A percentile compares a stretch with the other conserved stretches of the same genome.
Conservation (phyloP, 495 filamentous ascomycete species). For the Aspergillus ostianus region DNA sequence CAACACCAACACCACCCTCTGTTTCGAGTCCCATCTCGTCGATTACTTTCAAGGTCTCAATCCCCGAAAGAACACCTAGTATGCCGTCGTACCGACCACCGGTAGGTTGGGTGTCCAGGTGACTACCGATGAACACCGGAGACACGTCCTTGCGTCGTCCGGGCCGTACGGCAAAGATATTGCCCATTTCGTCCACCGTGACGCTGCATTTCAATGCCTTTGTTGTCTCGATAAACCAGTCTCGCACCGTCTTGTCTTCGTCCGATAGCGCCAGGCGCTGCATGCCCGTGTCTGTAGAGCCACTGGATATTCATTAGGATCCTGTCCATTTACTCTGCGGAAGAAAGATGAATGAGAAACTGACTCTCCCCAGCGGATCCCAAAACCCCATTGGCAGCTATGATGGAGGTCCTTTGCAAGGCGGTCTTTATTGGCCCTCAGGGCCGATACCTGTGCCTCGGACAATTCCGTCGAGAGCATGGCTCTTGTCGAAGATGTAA, state of each 20-base stretch:
- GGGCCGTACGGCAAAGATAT: conserved; percentile 71
- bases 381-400: conserved; percentile 66
- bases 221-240: conserved; percentile 73
- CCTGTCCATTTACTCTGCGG: background rate
- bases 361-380: conserved; percentile 64
- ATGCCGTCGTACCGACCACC: conserved; percentile 77
- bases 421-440: conserved; percentile 58
- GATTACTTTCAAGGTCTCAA: conserved; percentile 68
- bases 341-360: conserved; percentile 20
- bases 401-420: conserved; percentile 62
- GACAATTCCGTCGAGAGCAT: conserved; percentile 44
- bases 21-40: conserved; percentile 69
- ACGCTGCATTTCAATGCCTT: conserved; percentile 60
- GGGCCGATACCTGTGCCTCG: conserved; percentile 38
- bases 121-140: conserved; percentile 68
- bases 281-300: conserved; percentile 63
- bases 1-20: conserved; percentile 66
- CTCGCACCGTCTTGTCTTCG: conserved; percentile 66
- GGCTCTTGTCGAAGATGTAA: conserved; percentile 27
- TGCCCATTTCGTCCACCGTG: conserved; percentile 66
- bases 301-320: conserved; percentile 32
- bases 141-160: conserved; percentile 54
- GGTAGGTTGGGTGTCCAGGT: conserved; percentile 76
- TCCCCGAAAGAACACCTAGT: conserved; percentile 66
- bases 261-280: conserved; percentile 65